These are phyloP conservation scores for Tetraselmis chui DNA, from an alignment of 139 green algal genomes.

Conservation along the genomic window DNA sequence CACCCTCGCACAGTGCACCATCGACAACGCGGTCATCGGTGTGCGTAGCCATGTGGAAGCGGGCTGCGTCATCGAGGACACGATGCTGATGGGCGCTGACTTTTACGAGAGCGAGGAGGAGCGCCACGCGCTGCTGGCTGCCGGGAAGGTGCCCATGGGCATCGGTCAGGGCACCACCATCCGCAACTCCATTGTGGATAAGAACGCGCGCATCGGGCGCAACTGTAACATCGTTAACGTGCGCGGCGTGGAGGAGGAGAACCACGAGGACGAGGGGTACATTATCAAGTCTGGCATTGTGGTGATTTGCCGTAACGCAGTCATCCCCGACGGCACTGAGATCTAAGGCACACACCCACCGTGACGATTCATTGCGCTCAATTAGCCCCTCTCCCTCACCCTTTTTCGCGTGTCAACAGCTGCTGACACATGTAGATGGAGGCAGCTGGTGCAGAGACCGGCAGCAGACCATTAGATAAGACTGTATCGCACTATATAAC, in stretches of 20 bases:
- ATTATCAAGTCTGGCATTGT: constrained; percentile 96
- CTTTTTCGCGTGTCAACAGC: too few relatives aligned
- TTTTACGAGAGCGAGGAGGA: constrained; percentile 94
- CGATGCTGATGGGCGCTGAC: constrained; percentile 94
- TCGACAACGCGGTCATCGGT: constrained; percentile 90
- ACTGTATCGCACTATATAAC: too few relatives aligned
- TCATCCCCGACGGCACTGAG: constrained; percentile 63
- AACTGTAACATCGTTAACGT: constrained; percentile 85
- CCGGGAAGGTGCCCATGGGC: constrained; percentile 83
- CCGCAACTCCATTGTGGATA: constrained; percentile 96
- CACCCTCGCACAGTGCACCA: constrained; percentile 66
- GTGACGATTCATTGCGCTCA: too few relatives aligned
- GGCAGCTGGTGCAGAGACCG: too few relatives aligned
- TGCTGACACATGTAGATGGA: too few relatives aligned
- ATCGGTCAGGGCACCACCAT: constrained; percentile 73
- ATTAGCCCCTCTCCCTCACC: too few relatives aligned
- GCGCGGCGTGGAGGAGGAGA: constrained; percentile 79
- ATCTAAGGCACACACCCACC: too few relatives aligned
- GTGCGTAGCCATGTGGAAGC: constrained; percentile 75
- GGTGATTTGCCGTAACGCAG: constrained; percentile 80
- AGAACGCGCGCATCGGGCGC: constrained; percentile 95
- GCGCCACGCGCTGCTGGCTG: constrained; percentile 39
- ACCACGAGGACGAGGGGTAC: constrained; percentile 75
- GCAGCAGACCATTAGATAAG: too few relatives aligned
- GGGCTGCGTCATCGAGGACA: constrained; percentile 58